phyloP scores from a whole-genome alignment of 2,329 filamentous ascomycete genomes.

The Albophoma yamanashiensis region DNA sequence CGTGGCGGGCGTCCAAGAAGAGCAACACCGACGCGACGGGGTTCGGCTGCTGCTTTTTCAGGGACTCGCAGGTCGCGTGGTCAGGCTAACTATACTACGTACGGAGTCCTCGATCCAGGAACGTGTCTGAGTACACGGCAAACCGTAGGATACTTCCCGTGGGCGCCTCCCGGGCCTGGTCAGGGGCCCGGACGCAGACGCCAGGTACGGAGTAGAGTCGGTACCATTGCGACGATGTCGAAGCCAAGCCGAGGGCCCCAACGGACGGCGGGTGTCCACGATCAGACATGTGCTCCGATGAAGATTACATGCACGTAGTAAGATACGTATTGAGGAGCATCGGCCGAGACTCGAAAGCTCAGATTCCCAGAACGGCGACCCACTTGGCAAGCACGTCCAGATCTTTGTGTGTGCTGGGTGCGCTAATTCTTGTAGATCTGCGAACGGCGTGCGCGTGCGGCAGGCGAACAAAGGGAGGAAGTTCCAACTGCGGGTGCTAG shows the following conservation, averaged over 20 bases:
- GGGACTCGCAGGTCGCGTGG: neutral
- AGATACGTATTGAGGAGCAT: neutral
- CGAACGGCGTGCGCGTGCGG: neutral
- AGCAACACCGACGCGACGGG: neutral
- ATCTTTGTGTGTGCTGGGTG: neutral
- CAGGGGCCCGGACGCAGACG: too few species aligned
- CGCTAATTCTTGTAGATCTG: neutral
- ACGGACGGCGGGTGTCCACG: too few species aligned
- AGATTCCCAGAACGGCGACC: neutral
- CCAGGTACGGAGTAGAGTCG: neutral
- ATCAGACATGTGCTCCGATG: neutral
- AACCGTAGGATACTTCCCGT: neutral
- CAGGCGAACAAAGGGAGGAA: neutral
- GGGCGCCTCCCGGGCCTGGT: neutral
- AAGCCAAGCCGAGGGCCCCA: neutral
- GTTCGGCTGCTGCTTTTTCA: neutral
- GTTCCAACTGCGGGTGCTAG: neutral
- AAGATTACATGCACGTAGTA: neutral
- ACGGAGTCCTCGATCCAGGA: neutral
- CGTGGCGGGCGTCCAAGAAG: neutral
- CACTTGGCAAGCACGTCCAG: neutral
- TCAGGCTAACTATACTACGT: neutral
- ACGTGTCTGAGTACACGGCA: neutral
- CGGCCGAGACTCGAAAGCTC: neutral
- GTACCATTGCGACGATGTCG: neutral